These are phyloP conservation scores for Zygoascus bituminiphila DNA, from an alignment of 805 yeast genomes.

Conservation along the genomic window DNA sequence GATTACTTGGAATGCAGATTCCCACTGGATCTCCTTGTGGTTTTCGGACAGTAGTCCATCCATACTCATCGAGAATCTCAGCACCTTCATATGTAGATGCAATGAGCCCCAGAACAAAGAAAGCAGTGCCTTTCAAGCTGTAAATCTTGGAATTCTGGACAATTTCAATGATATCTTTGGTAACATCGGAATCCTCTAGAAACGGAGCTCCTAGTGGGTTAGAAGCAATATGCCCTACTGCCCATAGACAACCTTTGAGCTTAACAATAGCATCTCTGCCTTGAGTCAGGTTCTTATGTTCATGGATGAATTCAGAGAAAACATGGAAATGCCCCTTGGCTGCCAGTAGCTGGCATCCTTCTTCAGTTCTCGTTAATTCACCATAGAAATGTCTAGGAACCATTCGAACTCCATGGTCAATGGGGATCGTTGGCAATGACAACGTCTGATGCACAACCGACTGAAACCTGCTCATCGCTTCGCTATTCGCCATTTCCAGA, in stretches of 20 bases:
- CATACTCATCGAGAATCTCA: slow-evolving; percentile 73
- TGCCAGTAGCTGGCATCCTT: slow-evolving; percentile 60
- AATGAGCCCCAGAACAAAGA: slow-evolving; percentile 66
- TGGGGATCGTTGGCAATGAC: neutral
- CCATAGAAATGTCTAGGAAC: slow-evolving; percentile 68
- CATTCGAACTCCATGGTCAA: neutral
- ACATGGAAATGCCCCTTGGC: slow-evolving; percentile 35
- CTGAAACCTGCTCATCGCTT: neutral
- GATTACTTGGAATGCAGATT: slow-evolving; percentile 32
- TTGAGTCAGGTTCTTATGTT: slow-evolving; percentile 17
- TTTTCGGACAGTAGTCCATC: slow-evolving; percentile 55
- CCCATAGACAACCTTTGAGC: slow-evolving; percentile 77
- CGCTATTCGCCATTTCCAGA: slow-evolving; percentile 15
- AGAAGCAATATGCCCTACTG: slow-evolving; percentile 75
- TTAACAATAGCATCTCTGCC: slow-evolving; percentile 35
- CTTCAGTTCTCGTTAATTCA: slow-evolving; percentile 68
- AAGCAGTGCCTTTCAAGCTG: slow-evolving; percentile 68
- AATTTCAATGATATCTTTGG: slow-evolving; percentile 46
- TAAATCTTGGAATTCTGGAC: slow-evolving; percentile 42
- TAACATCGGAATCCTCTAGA: slow-evolving; percentile 44
- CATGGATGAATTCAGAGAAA: slow-evolving; percentile 26
- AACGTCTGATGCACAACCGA: neutral
- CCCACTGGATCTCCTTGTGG: slow-evolving; percentile 35
- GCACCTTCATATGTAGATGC: slow-evolving; percentile 69
- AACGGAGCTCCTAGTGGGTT: slow-evolving; percentile 59